phyloP scores from a whole-genome alignment of 2,329 filamentous ascomycete species.

The Aspergillus proliferans region DNA sequence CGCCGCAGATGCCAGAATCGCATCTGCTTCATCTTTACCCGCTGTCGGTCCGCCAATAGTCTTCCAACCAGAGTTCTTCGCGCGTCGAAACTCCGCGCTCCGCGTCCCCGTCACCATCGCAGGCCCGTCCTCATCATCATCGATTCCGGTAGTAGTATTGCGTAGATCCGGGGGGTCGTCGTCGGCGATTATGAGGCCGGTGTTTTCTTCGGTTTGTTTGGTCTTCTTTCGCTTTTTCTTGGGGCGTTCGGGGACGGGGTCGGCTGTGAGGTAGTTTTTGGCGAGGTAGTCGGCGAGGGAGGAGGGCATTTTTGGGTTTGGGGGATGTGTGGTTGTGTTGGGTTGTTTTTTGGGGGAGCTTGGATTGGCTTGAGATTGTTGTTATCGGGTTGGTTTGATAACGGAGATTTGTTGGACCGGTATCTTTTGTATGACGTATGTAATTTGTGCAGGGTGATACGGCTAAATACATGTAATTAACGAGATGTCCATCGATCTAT shows the following conservation, averaged over 20 bases:
- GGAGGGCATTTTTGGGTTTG: slow-evolving; percentile 41
- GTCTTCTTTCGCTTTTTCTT: slow-evolving; percentile 55
- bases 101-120: slow-evolving; percentile 18
- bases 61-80: slow-evolving; percentile 78
- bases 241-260: slow-evolving; percentile 42
- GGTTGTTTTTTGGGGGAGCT: background rate
- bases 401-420: too few species aligned
- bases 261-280: slow-evolving; percentile 77
- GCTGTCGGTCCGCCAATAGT: slow-evolving; percentile 51
- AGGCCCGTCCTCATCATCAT: slow-evolving; percentile 35
- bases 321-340: background rate
- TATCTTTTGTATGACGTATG: too few species aligned
- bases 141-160: slow-evolving; percentile 18
- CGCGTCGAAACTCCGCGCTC: slow-evolving; percentile 57
- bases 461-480: too few species aligned
- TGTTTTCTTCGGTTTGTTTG: slow-evolving; percentile 37
- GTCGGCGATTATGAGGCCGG: slow-evolving; percentile 35
- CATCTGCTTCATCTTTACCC: slow-evolving; percentile 65
- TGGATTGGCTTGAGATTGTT: background rate
- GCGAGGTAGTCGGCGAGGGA: slow-evolving; percentile 76
- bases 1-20: slow-evolving; percentile 67
- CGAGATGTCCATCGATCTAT: too few species aligned
- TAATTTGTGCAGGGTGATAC: too few species aligned
- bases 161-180: slow-evolving; percentile 36
- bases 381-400: too few species aligned